Evolutionary conservation across 2,329 filamentous ascomycete species (phyloP).

Genomic region (Dothiorella sarmentorum): DNA sequence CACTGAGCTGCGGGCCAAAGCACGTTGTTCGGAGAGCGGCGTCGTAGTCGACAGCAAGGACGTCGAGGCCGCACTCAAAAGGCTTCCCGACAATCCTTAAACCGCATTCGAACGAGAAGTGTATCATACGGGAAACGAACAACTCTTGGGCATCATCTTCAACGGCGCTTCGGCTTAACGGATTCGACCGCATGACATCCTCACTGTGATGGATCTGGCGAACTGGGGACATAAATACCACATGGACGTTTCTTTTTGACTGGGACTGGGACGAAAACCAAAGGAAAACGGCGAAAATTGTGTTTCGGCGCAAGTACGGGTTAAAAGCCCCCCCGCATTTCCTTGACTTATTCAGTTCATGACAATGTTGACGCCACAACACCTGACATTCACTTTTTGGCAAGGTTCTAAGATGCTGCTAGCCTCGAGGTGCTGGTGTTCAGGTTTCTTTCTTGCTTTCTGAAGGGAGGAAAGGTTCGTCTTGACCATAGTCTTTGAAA

Average conservation of each 20-base stretch:
- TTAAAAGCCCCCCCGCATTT: slow-evolving; percentile 3
- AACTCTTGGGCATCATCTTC: slow-evolving; percentile 15
- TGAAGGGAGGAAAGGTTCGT: neutral
- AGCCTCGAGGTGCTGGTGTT: neutral
- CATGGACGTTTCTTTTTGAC: slow-evolving; percentile 1
- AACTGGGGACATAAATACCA: slow-evolving; percentile 2
- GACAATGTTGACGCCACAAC: slow-evolving; percentile 1
- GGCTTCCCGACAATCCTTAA: slow-evolving; percentile 35
- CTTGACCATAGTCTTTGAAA: neutral
- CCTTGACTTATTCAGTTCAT: neutral
- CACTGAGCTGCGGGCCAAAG: slow-evolving; percentile 89
- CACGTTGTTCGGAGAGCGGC: slow-evolving; percentile 86
- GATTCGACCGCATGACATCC: slow-evolving; percentile 1
- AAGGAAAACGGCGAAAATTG: slow-evolving; percentile 12
- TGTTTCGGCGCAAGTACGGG: slow-evolving; percentile 13
- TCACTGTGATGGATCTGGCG: neutral
- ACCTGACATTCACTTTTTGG: slow-evolving; percentile 9
- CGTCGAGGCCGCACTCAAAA: slow-evolving; percentile 62
- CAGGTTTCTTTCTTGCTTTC: neutral
- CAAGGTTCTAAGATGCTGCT: neutral
- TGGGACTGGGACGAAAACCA: neutral
- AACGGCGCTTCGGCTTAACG: slow-evolving; percentile 17
- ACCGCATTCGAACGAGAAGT: neutral
- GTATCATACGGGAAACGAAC: slow-evolving; percentile 16
- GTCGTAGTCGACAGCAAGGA: slow-evolving; percentile 87